phyloP scores from a whole-genome alignment of 441 rosid genomes.

The Syzygium syzygioides region DNA sequence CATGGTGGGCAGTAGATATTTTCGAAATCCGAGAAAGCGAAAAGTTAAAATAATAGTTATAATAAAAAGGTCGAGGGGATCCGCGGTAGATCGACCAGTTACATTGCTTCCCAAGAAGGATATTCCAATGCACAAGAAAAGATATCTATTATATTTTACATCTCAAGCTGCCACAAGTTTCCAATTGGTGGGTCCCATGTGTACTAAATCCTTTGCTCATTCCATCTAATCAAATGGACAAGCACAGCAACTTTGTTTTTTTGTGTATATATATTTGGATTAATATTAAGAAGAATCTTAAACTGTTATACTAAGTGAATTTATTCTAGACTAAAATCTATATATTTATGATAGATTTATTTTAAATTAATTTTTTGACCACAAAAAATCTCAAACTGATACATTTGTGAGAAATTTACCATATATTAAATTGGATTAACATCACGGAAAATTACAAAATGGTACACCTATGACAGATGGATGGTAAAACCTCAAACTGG shows the following conservation, averaged over 20 bases:
- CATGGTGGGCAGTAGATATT: not conserved
- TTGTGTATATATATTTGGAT: fast-evolving
- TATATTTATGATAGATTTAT: too few relatives aligned
- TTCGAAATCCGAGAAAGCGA: not conserved
- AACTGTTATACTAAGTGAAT: fast-evolving
- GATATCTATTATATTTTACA: not conserved
- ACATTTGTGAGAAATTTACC: too few relatives aligned
- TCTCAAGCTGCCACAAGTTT: not conserved
- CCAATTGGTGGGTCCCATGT: not conserved
- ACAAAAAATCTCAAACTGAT: too few relatives aligned
- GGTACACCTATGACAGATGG: too few relatives aligned
- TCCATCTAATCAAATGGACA: not conserved
- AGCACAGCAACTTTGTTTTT: not conserved
- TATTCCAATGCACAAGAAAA: not conserved
- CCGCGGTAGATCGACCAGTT: not conserved
- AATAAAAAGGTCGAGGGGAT: not conserved
- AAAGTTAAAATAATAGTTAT: not conserved
- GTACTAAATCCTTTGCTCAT: not conserved
- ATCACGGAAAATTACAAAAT: too few relatives aligned
- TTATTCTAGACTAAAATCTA: too few relatives aligned
- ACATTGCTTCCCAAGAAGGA: not conserved
- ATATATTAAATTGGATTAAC: too few relatives aligned
- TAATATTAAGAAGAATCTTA: too few relatives aligned
- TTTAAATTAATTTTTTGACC: too few relatives aligned
- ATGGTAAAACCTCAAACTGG: too few relatives aligned